These are phyloP conservation scores for Malassezia cuniculi DNA, from an alignment of 1,284 basidiomycete genomes.

Conservation along the genomic window DNA sequence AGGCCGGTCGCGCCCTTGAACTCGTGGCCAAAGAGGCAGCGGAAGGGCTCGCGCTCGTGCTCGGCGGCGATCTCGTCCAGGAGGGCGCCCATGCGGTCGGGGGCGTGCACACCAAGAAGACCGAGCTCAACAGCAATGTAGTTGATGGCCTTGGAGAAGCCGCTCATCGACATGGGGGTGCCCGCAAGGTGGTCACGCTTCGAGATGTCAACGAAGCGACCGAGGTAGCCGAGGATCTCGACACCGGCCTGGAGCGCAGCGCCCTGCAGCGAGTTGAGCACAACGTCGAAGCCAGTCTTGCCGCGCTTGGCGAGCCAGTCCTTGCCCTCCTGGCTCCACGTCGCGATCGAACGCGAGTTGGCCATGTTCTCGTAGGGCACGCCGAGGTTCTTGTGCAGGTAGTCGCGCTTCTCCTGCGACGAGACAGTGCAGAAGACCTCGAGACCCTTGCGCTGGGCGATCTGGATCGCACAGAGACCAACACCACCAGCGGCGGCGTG, in stretches of 20 bases:
- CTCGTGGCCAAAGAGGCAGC: constrained; percentile 9
- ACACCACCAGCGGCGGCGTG: constrained; percentile 81
- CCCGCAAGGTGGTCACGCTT: constrained; percentile 17
- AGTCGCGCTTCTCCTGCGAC: constrained; percentile 16
- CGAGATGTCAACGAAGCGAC: constrained; percentile 16
- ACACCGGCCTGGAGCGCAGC: constrained; percentile 13
- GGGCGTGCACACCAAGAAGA: constrained; percentile 12
- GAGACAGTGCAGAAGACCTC: constrained; percentile 16
- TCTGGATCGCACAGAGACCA: constrained; percentile 45
- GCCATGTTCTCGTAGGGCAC: constrained; percentile 18
- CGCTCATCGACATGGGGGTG: constrained; percentile 15
- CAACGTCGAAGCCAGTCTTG: constrained; percentile 13
- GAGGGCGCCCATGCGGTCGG: constrained; percentile 8
- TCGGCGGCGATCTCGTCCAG: constrained; percentile 14
- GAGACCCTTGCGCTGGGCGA: constrained; percentile 13
- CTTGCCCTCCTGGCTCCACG: constrained; percentile 10
- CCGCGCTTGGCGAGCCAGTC: constrained; percentile 15
- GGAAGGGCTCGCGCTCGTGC: constrained; percentile 12
- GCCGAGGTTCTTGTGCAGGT: constrained; percentile 15
- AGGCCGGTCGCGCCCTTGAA: constrained; percentile 13
- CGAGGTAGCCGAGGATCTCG: constrained; percentile 12
- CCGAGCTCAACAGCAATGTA: constrained; percentile 17
- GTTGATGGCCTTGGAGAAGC: constrained; percentile 17
- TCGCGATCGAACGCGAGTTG: constrained; percentile 13
- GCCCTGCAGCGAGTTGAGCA: constrained; percentile 16